Percentiles rank a stretch among this genome's conserved stretches.
phyloP scores from a whole-genome alignment of 352 stramenopile species.

The Globisporangium camurandrum region DNA sequence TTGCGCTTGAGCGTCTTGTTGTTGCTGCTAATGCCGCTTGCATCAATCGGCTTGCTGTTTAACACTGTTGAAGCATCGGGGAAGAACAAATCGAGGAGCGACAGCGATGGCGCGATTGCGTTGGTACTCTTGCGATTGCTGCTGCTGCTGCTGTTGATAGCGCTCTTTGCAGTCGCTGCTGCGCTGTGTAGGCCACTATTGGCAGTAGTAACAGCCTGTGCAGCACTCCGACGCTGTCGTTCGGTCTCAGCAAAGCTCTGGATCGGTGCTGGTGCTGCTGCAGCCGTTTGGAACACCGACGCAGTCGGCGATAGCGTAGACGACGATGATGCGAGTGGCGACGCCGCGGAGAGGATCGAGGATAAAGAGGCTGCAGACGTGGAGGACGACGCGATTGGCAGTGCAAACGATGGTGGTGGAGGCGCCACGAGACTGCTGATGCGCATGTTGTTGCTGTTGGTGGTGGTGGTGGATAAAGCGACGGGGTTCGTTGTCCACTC shows the following conservation, averaged over 20 bases:
- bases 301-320: slow-evolving; percentile 8
- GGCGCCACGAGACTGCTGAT: slow-evolving; percentile 13
- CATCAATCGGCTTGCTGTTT: background rate
- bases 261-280: slow-evolving; percentile 33
- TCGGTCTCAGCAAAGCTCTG: slow-evolving; percentile 59
- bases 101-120: slow-evolving; percentile 12
- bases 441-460: slow-evolving; percentile 10
- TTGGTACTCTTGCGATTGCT: background rate
- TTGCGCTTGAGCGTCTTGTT: slow-evolving; percentile 42
- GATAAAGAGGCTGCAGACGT: slow-evolving; percentile 9
- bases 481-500: slow-evolving; percentile 12
- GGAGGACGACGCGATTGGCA: slow-evolving; percentile 6
- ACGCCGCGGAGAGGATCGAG: slow-evolving; percentile 13
- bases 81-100: slow-evolving; percentile 62
- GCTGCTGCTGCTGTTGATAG: slow-evolving; percentile 2
- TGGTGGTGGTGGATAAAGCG: too few species aligned
- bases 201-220: background rate
- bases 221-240: slow-evolving; percentile 9
- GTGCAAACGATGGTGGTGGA: slow-evolving; percentile 5
- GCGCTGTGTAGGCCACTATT: background rate
- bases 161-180: slow-evolving; percentile 2
- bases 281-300: slow-evolving; percentile 52
- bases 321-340: slow-evolving; percentile 8
- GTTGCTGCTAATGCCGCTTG: slow-evolving; percentile 1
- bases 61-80: slow-evolving; percentile 10